Percentiles rank a stretch among this genome's conserved stretches.
phyloP scores from a whole-genome alignment of 2,329 filamentous ascomycete genomes.

The Paecilomyces fulvus region DNA sequence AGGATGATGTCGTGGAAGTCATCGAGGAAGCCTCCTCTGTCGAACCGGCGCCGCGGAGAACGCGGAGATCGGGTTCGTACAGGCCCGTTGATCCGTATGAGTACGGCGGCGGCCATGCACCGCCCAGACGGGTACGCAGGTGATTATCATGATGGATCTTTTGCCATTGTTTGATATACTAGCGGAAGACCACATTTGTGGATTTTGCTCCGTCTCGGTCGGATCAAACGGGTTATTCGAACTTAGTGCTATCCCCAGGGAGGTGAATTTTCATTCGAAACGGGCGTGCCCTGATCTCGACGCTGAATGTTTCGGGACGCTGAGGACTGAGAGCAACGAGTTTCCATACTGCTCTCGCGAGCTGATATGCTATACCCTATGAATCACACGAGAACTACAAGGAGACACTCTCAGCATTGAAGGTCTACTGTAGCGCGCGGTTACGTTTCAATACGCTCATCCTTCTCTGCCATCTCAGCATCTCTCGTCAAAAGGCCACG shows the following conservation, averaged over 20 bases:
- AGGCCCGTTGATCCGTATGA: slow-evolving; percentile 40
- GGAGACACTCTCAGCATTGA: too few species aligned
- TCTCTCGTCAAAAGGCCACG: too few species aligned
- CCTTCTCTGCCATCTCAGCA: too few species aligned
- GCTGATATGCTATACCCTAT: not conserved
- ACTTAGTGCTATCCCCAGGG: not conserved
- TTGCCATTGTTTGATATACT: not conserved
- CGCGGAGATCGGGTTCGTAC: slow-evolving; percentile 36
- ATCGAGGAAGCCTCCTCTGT: slow-evolving; percentile 45
- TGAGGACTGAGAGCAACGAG: too few species aligned
- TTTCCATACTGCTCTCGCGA: not conserved
- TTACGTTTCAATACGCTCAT: too few species aligned
- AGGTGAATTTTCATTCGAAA: not conserved
- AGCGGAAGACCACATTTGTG: not conserved
- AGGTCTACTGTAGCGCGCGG: too few species aligned
- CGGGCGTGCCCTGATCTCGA: not conserved
- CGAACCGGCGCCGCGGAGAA: slow-evolving; percentile 25
- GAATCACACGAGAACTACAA: not conserved
- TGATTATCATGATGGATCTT: slow-evolving; percentile 6
- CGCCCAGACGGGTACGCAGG: slow-evolving; percentile 12
- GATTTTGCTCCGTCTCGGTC: not conserved
- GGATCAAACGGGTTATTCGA: not conserved
- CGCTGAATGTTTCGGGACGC: not conserved
- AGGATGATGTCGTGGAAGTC: slow-evolving; percentile 51
- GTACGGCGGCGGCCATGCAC: slow-evolving; percentile 25